phyloP scores from a whole-genome alignment of 1,284 basidiomycete species.

The Malassezia psittaci region DNA sequence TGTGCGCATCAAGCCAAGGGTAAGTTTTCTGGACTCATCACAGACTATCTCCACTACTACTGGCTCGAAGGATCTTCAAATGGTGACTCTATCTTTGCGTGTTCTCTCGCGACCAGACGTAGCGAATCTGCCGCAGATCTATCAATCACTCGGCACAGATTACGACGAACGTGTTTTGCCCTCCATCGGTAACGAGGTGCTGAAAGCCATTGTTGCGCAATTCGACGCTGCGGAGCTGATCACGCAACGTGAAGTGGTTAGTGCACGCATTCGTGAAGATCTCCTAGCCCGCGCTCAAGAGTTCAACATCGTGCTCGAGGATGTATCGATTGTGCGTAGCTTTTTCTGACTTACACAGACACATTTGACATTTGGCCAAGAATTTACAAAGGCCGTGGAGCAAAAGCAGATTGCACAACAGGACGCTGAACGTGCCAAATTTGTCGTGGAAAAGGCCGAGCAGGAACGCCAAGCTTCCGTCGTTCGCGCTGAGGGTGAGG shows the following conservation, averaged over 20 bases:
- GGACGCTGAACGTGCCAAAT: conserved; percentile 88
- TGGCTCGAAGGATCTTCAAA: conserved; percentile 90
- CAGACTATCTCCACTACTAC: conserved; percentile 88
- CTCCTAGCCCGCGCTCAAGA: conserved; percentile 84
- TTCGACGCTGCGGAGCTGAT: conserved; percentile 96
- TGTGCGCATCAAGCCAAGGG: conserved; percentile 86
- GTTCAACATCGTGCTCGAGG: conserved; percentile 91
- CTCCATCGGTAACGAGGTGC: conserved; percentile 80
- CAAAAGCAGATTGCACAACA: conserved; percentile 96
- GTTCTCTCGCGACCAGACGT: conserved; percentile 89
- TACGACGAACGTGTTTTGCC: conserved; percentile 83
- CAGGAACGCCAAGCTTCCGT: conserved; percentile 98
- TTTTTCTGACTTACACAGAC: conserved; percentile 40
- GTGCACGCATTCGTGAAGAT: conserved; percentile 85
- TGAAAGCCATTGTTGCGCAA: conserved; percentile 91
- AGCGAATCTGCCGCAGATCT: conserved; percentile 78
- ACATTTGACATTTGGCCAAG: conserved; percentile 54
- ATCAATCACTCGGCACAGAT: conserved; percentile 84
- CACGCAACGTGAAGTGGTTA: conserved; percentile 60
- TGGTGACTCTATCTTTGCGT: conserved; percentile 82
- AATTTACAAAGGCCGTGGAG: conserved; percentile 73
- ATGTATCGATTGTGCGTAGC: conserved; percentile 67
- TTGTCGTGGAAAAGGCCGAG: conserved; percentile 89
- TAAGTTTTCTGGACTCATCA: background rate
- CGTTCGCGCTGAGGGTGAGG: conserved; percentile 95